These are phyloP conservation scores for Mycena metata DNA, from an alignment of 768 basidiomycete species.

Conservation along the genomic window DNA sequence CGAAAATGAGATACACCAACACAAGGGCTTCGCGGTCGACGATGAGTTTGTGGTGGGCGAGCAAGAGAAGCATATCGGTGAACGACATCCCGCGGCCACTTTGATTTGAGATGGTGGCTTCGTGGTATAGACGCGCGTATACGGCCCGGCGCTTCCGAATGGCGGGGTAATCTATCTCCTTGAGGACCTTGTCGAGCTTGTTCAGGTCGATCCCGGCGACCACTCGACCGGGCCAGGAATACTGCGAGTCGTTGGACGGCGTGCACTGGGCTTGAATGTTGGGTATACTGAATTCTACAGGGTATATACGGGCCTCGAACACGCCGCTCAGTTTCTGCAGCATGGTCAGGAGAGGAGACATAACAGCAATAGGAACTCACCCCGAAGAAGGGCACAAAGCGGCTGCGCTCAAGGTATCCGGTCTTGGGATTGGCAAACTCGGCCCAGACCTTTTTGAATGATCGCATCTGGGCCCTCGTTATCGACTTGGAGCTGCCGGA, in stretches of 20 bases:
- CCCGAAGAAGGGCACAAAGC: constrained; percentile 84
- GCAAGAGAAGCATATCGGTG: constrained; percentile 86
- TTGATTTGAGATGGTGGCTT: constrained; percentile 82
- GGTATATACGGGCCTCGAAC: constrained; percentile 91
- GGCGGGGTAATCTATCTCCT: constrained; percentile 71
- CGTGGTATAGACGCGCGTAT: constrained; percentile 87
- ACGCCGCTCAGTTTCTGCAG: constrained; percentile 83
- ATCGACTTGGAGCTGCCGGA: constrained; percentile 86
- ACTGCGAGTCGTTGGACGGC: constrained; percentile 51
- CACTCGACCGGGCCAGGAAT: constrained; percentile 50
- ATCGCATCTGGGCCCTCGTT: constrained; percentile 91
- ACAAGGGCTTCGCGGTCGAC: constrained; percentile 89
- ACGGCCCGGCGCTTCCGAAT: constrained; percentile 77
- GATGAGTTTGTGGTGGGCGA: constrained; percentile 94
- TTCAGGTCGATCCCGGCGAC: constrained; percentile 72
- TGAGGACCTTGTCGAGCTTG: constrained; percentile 71
- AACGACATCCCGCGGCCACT: constrained; percentile 89
- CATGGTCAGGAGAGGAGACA: constrained; percentile 20
- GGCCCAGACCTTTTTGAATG: constrained; percentile 96
- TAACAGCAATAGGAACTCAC: constrained; percentile 61
- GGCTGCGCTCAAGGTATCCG: constrained; percentile 78
- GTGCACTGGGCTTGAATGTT: constrained; percentile 70
- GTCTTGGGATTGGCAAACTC: constrained; percentile 84
- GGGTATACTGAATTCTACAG: constrained; percentile 71
- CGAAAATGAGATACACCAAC: constrained; percentile 61